Evolutionary conservation across 192 early-diverging fungal species (phyloP).

Genomic region (Kappamyces sp.): DNA sequence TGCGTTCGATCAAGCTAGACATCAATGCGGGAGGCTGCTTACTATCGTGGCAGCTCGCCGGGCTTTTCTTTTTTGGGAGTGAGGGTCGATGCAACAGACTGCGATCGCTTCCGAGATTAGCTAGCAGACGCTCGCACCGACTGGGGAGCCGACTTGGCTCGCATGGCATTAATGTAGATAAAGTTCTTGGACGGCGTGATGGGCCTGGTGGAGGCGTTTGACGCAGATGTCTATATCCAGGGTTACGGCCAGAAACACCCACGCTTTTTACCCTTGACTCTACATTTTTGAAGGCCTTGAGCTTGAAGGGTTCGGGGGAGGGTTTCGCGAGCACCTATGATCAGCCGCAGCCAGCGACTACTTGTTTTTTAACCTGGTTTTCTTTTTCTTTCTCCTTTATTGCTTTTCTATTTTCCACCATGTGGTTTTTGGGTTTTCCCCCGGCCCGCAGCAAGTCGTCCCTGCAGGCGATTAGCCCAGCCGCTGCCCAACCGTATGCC

Average conservation of each 20-base stretch:
- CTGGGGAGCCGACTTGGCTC: conserved; percentile 21
- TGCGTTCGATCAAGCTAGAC: conserved; percentile 45
- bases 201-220: conserved; percentile 4
- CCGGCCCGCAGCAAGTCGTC: conserved; percentile 46
- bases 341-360: conserved; percentile 7
- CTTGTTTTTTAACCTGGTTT: conserved; percentile 26
- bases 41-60: conserved; percentile 54
- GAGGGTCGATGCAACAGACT: conserved; percentile 16
- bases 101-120: conserved; percentile 10
- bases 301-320: conserved; percentile 37
- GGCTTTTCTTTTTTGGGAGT: conserved; percentile 23
- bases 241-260: too few species aligned
- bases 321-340: conserved; percentile 28
- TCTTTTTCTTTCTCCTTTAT: conserved; percentile 31
- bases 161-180: conserved; percentile 34
- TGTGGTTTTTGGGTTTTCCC: conserved; percentile 47
- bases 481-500: conserved; percentile 33
- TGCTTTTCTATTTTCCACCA: conserved; percentile 34
- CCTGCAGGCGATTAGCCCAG: conserved; percentile 20
- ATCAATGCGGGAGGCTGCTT: background rate
- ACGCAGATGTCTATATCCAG: too few species aligned
- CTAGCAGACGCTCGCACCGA: background rate
- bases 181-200: conserved; percentile 33
- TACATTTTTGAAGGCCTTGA: conserved; percentile 45
- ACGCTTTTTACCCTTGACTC: conserved; percentile 25